A percentile compares a stretch with the other conserved stretches of the same genome.
These are phyloP conservation scores for Phaeoacremonium minimum DNA, from an alignment of 2,329 filamentous ascomycete species.

Conservation along the genomic window DNA sequence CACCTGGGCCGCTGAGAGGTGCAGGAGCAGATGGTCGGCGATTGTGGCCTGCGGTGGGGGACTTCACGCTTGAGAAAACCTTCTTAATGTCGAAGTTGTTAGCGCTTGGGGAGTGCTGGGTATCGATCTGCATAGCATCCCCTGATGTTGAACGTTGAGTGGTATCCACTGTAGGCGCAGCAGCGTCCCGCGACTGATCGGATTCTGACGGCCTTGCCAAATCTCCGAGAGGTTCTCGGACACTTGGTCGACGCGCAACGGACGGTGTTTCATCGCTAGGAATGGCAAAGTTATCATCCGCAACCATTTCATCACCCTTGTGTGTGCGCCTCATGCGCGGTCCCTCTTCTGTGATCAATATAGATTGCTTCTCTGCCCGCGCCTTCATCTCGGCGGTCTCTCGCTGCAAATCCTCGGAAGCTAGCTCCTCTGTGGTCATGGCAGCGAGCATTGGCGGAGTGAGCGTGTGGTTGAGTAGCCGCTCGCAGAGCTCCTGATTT, in stretches of 20 bases:
- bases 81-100: slow-evolving; percentile 78
- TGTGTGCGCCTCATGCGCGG: slow-evolving; percentile 83
- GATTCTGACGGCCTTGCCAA: too few species aligned
- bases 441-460: slow-evolving; percentile 73
- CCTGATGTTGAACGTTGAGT: slow-evolving; percentile 9
- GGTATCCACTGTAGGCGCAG: slow-evolving; percentile 11
- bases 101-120: slow-evolving; percentile 49
- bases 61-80: slow-evolving; percentile 79
- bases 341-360: slow-evolving; percentile 70
- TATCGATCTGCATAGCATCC: slow-evolving; percentile 34
- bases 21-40: slow-evolving; percentile 44
- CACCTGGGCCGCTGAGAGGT: slow-evolving; percentile 53
- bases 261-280: slow-evolving; percentile 30
- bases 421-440: slow-evolving; percentile 89
- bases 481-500: slow-evolving; percentile 73
- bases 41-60: slow-evolving; percentile 52
- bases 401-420: slow-evolving; percentile 80
- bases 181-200: not conserved
- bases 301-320: slow-evolving; percentile 89
- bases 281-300: slow-evolving; percentile 56
- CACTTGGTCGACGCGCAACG: slow-evolving; percentile 5
- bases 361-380: slow-evolving; percentile 76
- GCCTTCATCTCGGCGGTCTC: slow-evolving; percentile 75
- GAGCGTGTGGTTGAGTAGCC: slow-evolving; percentile 68
- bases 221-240: slow-evolving; percentile 8